Evolutionary conservation across 106 monocot genomes (phyloP), one percentile per base, ranked within the genome.

Genomic region (Triglochin maritima): DNA sequence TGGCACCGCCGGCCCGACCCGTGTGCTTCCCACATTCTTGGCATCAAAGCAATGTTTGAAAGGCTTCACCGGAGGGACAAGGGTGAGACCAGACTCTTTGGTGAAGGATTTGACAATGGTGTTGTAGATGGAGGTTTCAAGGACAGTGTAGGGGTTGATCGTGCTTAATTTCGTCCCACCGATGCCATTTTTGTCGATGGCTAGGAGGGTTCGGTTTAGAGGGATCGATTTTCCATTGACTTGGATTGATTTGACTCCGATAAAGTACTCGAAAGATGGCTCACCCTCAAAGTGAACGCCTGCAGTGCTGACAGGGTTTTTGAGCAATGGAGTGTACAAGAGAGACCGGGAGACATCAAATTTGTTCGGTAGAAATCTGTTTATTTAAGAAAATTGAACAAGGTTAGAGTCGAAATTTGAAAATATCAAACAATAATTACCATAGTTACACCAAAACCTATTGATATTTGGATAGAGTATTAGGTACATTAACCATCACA

Each of bases 141-240:
- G 59, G 49, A 69, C 44, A 0, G 86, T 84, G 81, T 84, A 90
- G 3, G 81, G 79, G 7, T 43, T n/a, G 17, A 72, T 74, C 7
- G 83, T 83, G 77, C 89, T 86, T 60, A 86, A 69, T 74, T 90
- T 90, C 29, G 83, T 86, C 14, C 86, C 89, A 0, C 89, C 86
- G 8, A 66, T 43, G n/a, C 86, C 86, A 9, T 83, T 63, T 16
- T 46, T 50, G 54, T 79, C 66, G 66, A 89, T 82, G 29, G 53
- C 6, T 7, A 89, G 80, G 66, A 89, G 62, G 2, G 80, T 56
- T 4, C 41, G 42, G 69, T 85, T 78, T 1, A 89, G 3, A 4
- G 73, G 50, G 47, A 89, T 50, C 1, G 53, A 43, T 45, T 82
- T 63, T 0, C 64, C 73, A 71, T 76, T 73, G n/a, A 89, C 64